Percentiles rank a stretch among this genome's conserved stretches.
These are phyloP conservation scores for Globisporangium perplexum DNA, from an alignment of 352 stramenopile genomes.

Conservation along the genomic window DNA sequence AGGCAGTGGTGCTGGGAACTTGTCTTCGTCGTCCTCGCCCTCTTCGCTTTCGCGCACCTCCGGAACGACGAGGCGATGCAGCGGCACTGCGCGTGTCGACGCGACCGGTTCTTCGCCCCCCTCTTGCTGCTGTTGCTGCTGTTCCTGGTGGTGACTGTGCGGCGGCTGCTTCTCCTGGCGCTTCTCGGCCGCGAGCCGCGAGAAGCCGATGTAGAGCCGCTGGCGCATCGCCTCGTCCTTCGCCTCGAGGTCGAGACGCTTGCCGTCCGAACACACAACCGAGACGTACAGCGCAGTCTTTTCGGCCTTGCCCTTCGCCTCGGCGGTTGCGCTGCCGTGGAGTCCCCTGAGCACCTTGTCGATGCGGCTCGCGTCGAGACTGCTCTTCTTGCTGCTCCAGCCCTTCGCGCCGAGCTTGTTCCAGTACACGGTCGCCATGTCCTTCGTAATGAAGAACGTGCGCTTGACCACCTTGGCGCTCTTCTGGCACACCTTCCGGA, in stretches of 20 bases:
- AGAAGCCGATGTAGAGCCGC: constrained; percentile 48
- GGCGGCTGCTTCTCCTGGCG: constrained; percentile 15
- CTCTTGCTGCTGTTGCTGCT: constrained; percentile 3
- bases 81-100: neutral
- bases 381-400: constrained; percentile 45
- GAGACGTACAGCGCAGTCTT: constrained; percentile 41
- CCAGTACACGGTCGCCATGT: constrained; percentile 50
- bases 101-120: neutral
- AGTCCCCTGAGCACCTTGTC: constrained; percentile 42
- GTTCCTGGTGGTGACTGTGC: too few species aligned
- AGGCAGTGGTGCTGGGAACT: neutral
- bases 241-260: constrained; percentile 45
- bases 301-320: constrained; percentile 17
- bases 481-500: constrained; percentile 66
- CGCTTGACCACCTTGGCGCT: constrained; percentile 55
- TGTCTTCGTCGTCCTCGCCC: neutral
- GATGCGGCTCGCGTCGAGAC: constrained; percentile 32
- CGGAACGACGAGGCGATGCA: neutral
- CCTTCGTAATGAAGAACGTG: constrained; percentile 44
- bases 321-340: constrained; percentile 25
- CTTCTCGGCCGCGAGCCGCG: constrained; percentile 38
- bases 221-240: constrained; percentile 38
- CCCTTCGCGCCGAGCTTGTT: constrained; percentile 40
- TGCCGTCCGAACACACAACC: constrained; percentile 36
- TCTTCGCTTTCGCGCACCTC: neutral